Percentiles rank a stretch among this genome's conserved stretches.
These are phyloP conservation scores for Puccinellia tenuiflora DNA, from an alignment of 176 grass and related monocot species.

Conservation along the genomic window DNA sequence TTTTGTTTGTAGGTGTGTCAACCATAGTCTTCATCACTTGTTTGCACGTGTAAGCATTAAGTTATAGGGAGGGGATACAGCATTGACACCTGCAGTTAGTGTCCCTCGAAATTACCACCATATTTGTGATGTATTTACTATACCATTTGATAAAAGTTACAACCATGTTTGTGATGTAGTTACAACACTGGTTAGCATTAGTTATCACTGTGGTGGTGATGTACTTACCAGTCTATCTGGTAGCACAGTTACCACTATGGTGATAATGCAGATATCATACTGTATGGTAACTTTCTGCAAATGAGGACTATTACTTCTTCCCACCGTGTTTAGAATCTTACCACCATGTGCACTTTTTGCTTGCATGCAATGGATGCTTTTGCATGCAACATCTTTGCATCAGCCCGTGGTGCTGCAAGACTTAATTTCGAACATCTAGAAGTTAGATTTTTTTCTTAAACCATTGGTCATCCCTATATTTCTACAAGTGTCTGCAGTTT, in stretches of 20 bases:
- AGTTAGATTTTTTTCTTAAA: neutral
- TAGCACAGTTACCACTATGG: neutral
- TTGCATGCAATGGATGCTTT: neutral
- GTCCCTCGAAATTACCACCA: neutral
- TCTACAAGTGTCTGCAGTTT: neutral
- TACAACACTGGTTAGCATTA: neutral
- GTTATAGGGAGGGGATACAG: neutral
- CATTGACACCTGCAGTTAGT: neutral
- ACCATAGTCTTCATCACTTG: neutral
- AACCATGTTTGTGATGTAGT: neutral
- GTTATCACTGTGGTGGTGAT: neutral
- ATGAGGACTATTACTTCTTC: neutral
- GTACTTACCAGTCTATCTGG: neutral
- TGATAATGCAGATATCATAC: neutral
- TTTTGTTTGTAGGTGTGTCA: neutral
- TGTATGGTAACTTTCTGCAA: neutral
- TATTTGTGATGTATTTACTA: neutral
- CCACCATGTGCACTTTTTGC: neutral
- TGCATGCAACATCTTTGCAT: neutral
- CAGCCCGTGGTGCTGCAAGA: neutral
- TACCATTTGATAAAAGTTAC: neutral
- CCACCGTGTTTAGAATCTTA: neutral
- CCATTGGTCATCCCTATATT: neutral
- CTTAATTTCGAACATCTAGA: neutral
- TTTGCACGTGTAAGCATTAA: neutral